A percentile compares a stretch with the other conserved stretches of the same genome.
Conservation (phyloP, 1,284 basidiomycete species). For the Cryptococcus amylolentus region DNA sequence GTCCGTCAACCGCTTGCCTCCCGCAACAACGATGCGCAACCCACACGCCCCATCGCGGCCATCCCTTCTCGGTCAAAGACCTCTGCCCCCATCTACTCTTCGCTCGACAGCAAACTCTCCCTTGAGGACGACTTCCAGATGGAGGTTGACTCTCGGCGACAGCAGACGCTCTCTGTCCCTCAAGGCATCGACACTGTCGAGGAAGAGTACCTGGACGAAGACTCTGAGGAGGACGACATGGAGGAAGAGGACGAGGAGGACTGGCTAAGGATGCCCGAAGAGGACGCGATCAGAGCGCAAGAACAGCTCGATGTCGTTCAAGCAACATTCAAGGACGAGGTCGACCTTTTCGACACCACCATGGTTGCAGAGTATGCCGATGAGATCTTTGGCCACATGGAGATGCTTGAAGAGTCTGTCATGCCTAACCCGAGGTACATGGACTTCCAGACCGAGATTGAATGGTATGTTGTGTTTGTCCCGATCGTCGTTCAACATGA, state of each 20-base stretch:
- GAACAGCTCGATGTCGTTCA: slow-evolving; percentile 44
- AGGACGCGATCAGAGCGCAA: slow-evolving; percentile 36
- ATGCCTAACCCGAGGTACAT: slow-evolving; percentile 97
- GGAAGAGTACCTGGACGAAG: slow-evolving; percentile 19
- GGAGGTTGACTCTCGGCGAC: slow-evolving; percentile 32
- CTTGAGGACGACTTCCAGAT: slow-evolving; percentile 28
- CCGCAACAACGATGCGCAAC: slow-evolving; percentile 24
- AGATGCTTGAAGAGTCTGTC: slow-evolving; percentile 76
- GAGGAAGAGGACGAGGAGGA: slow-evolving; percentile 59
- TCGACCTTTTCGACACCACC: slow-evolving; percentile 84
- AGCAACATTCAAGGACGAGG: slow-evolving; percentile 60
- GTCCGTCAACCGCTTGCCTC: slow-evolving; percentile 35
- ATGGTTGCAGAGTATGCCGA: slow-evolving; percentile 99
- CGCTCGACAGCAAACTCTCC: slow-evolving; percentile 8
- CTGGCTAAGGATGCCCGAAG: slow-evolving; percentile 60
- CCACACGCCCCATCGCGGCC: slow-evolving; percentile 36
- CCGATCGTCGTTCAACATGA: not conserved
- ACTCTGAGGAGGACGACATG: slow-evolving; percentile 35
- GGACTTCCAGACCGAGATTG: slow-evolving; percentile 89
- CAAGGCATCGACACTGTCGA: slow-evolving; percentile 12
- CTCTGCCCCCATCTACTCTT: slow-evolving; percentile 10
- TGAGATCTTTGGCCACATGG: slow-evolving; percentile 97
- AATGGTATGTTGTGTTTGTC: slow-evolving; percentile 59
- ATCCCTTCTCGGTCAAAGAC: slow-evolving; percentile 34
- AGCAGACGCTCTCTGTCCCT: slow-evolving; percentile 2